Base-by-base conservation (phyloP, 108 stramenopile species). In the Skeletonema marinoi region DNA sequence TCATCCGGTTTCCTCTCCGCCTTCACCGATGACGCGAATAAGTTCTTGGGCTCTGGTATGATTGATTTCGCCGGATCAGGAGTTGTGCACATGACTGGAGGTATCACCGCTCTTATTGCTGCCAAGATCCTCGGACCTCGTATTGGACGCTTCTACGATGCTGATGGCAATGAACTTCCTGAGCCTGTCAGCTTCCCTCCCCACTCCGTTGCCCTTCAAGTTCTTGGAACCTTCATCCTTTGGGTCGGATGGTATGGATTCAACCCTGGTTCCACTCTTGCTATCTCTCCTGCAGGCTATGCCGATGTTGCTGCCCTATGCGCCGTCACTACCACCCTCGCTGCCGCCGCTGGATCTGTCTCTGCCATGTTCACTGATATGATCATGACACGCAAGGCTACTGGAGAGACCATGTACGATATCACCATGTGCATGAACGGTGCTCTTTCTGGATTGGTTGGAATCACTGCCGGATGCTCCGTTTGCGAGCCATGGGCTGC, bases 361-460 rank as follows among this genome's bases (percentile, higher is more conserved):
- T 84, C 90, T 44, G 88, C 90, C 41, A 86, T 96, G 82, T 88
- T 90, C 75, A 83, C 86, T 48, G 91, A 93, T 61, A 84, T 88
- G 70, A 25, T 92, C 64, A 33, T 91, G 39, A 78, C 81, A 13
- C 65, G 54, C 32, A 21, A 30, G 6, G 68, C 62, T 29, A 87
- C 89, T 5, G 92, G 92, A 31, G 91, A 93, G 71, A 80, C 76
- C n/a, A 81, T 85, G 4, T 93, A 92, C 65, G 92, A 93, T 73
- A 82, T 90, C 32, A 87, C 93, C 80, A 89, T 90, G 85, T 80
- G 85, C 81, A 92, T 91, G 90, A 92, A 92, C 74, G 94, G 91
- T 46, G 72, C 84, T 13, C 94, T 97, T 50, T 25, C 25, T 25
- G 25, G 25, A 25, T 25, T 25, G 25, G 25, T 25, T 25, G 25